Evolutionary conservation across 306 rosid species (phyloP).

Genomic region (Quercus variabilis): DNA sequence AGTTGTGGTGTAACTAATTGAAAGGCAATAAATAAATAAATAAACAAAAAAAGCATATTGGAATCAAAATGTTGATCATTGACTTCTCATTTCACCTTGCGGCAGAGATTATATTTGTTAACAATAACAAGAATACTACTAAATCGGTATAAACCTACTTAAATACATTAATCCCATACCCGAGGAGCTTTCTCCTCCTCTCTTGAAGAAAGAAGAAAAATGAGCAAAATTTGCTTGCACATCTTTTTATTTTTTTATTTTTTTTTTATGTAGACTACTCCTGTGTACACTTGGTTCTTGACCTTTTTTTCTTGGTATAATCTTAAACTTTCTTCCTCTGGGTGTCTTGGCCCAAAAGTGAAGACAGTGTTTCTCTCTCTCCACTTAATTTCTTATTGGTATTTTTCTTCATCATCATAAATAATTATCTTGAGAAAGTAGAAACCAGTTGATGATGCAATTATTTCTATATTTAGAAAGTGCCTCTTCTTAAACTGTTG

Average conservation of each 20-base stretch:
- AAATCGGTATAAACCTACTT: slow-evolving; percentile 22
- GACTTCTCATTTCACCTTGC: slow-evolving; percentile 22
- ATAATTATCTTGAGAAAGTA: not conserved
- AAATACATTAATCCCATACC: slow-evolving; percentile 26
- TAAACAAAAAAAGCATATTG: not conserved
- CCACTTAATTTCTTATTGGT: slow-evolving; percentile 10
- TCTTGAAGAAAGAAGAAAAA: not conserved
- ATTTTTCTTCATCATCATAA: not conserved
- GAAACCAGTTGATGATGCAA: slow-evolving; percentile 16
- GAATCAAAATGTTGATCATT: not conserved
- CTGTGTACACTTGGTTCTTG: slow-evolving; percentile 44
- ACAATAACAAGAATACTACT: not conserved
- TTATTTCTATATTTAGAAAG: slow-evolving; percentile 33
- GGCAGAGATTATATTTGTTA: slow-evolving; percentile 1
- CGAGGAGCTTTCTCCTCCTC: slow-evolving; percentile 37
- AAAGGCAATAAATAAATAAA: not conserved
- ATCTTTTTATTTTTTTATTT: not conserved
- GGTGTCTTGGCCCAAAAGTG: slow-evolving; percentile 30
- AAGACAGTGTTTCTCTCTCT: slow-evolving; percentile 17
- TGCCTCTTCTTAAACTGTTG: slow-evolving; percentile 4
- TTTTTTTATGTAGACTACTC: slow-evolving; percentile 15
- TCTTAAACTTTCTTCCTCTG: slow-evolving; percentile 28
- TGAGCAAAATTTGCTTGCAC: slow-evolving; percentile 14
- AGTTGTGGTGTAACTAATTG: not conserved
- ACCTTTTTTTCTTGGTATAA: slow-evolving; percentile 19